Percentiles rank a stretch among this genome's conserved stretches.
Evolutionary conservation across 495 filamentous ascomycete genomes (phyloP).

Genomic region (Chlorociboria aeruginascens): DNA sequence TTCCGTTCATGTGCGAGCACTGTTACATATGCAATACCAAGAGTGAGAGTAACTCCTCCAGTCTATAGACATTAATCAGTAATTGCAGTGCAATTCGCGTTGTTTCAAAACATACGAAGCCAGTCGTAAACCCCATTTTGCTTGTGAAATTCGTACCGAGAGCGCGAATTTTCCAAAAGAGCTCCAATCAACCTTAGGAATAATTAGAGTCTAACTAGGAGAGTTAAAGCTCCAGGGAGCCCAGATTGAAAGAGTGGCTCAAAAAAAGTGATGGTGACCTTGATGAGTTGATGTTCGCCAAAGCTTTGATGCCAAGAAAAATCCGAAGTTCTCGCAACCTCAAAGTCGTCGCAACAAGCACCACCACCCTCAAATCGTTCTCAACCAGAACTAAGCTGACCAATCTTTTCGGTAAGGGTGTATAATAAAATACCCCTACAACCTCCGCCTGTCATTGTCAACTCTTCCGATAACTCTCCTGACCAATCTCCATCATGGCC

Average conservation of each 20-base stretch:
- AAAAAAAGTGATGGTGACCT: too few relatives aligned
- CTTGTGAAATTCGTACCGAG: conserved; percentile 6
- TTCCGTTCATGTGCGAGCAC: conserved; percentile 60
- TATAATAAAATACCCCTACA: neutral
- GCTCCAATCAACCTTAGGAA: neutral
- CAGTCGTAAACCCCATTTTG: conserved; percentile 65
- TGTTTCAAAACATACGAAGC: conserved; percentile 52
- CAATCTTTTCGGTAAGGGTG: too few relatives aligned
- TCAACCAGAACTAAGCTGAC: too few relatives aligned
- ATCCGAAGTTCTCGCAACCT: too few relatives aligned
- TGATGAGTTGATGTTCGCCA: neutral
- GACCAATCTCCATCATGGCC: conserved; percentile 47
- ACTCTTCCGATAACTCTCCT: neutral
- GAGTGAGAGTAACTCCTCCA: conserved; percentile 77
- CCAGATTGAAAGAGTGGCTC: neutral
- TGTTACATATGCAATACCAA: conserved; percentile 69
- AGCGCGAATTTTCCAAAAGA: neutral
- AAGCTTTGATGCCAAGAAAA: conserved; percentile 3
- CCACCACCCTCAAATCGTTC: too few relatives aligned
- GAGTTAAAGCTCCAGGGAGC: conserved; percentile 7
- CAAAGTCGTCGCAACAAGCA: too few relatives aligned
- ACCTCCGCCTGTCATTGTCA: neutral
- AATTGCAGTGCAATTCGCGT: conserved; percentile 10
- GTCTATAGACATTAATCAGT: conserved; percentile 34
- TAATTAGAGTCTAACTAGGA: conserved; percentile 4